These are phyloP conservation scores for Colletotrichum liriopes DNA, from an alignment of 2,329 filamentous ascomycete species.

Conservation along the genomic window DNA sequence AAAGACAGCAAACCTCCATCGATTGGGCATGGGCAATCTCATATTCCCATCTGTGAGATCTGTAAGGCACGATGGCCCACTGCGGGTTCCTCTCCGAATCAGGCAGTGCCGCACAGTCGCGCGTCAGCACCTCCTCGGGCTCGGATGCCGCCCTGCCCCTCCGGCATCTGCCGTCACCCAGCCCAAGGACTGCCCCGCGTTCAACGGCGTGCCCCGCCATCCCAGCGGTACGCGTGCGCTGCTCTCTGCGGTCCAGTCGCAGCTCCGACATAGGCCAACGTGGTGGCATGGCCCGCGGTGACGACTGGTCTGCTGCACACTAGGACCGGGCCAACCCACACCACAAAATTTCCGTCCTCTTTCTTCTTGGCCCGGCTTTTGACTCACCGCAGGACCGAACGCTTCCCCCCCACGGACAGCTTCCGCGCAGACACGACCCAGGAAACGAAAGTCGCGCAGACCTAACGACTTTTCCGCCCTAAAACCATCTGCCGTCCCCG, in stretches of 20 bases:
- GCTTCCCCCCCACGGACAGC: slow-evolving; percentile 28
- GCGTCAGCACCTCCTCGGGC: slow-evolving; percentile 23
- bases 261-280: slow-evolving; percentile 46
- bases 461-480: not conserved
- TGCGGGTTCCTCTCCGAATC: slow-evolving; percentile 21
- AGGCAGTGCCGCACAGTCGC: slow-evolving; percentile 33
- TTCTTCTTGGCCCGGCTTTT: slow-evolving; percentile 20
- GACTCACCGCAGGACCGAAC: slow-evolving; percentile 39
- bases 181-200: slow-evolving; percentile 41
- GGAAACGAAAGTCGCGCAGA: slow-evolving; percentile 38
- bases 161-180: slow-evolving; percentile 35
- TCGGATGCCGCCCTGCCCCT: slow-evolving; percentile 28
- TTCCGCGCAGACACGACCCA: slow-evolving; percentile 20
- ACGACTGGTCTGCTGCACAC: slow-evolving; percentile 27
- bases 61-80: not conserved
- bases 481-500: not conserved
- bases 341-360: slow-evolving; percentile 36
- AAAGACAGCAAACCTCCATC: not conserved
- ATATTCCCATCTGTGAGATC: slow-evolving; percentile 1
- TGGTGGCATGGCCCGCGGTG: slow-evolving; percentile 34
- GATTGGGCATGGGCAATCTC: not conserved
- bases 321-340: slow-evolving; percentile 31
- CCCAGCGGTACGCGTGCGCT: slow-evolving; percentile 16
- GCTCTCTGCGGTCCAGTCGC: slow-evolving; percentile 24
- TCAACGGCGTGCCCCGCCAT: slow-evolving; percentile 46